These are phyloP conservation scores for Exophiala sideris DNA, from an alignment of 2,329 filamentous ascomycete species.

Conservation along the genomic window DNA sequence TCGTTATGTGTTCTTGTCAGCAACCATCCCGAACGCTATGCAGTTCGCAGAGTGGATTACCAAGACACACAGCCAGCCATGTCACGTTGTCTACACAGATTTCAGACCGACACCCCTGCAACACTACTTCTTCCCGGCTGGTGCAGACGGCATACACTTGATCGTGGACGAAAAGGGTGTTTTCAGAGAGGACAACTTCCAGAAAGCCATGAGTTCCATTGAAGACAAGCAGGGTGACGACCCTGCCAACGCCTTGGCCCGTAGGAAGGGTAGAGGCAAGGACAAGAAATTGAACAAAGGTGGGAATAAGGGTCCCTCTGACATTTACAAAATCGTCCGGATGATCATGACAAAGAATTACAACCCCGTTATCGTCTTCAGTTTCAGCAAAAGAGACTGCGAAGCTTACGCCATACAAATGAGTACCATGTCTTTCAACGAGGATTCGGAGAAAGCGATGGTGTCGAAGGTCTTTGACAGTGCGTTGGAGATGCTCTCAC, in stretches of 20 bases:
- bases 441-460: slow-evolving; percentile 91
- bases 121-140: slow-evolving; percentile 95
- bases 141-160: slow-evolving; percentile 86
- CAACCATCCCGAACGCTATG: slow-evolving; percentile 97
- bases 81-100: slow-evolving; percentile 98
- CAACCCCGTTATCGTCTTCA: slow-evolving; percentile 98
- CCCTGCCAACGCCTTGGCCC: slow-evolving; percentile 72
- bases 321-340: slow-evolving; percentile 96
- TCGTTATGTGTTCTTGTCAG: slow-evolving; percentile 95
- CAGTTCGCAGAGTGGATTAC: slow-evolving; percentile 99
- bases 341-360: slow-evolving; percentile 99
- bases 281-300: slow-evolving; percentile 91
- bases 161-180: slow-evolving; percentile 95
- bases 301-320: slow-evolving; percentile 66
- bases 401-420: slow-evolving; percentile 86
- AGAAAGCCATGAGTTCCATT: slow-evolving; percentile 88
- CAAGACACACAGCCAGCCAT: slow-evolving; percentile 95
- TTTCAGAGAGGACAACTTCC: slow-evolving; percentile 96
- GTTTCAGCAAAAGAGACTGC: slow-evolving; percentile 97
- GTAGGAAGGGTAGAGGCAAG: slow-evolving; percentile 81
- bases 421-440: slow-evolving; percentile 86
- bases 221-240: slow-evolving; percentile 84
- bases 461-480: slow-evolving; percentile 91
- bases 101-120: slow-evolving; percentile 95
- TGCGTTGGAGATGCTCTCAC: slow-evolving; percentile 86